phyloP scores from a whole-genome alignment of 768 basidiomycete genomes.

The Leccinum pellstonianum region DNA sequence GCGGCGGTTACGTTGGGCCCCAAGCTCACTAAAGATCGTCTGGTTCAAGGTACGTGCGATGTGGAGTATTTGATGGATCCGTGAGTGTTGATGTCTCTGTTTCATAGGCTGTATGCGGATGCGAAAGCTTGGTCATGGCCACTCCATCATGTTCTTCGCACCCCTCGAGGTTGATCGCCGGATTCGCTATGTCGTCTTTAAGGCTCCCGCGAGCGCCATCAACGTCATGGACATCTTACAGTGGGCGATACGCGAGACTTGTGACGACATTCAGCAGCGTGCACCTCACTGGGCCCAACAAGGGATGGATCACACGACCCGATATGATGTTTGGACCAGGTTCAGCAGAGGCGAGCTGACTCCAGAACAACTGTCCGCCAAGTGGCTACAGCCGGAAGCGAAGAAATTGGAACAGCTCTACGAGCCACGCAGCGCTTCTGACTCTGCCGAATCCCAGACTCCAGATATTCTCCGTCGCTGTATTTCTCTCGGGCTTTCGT shows the following conservation, averaged over 20 bases:
- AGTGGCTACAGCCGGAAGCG: conserved; percentile 44
- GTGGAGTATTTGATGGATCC: not conserved
- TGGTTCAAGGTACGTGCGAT: conserved; percentile 32
- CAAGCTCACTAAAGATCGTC: conserved; percentile 37
- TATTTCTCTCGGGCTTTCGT: conserved; percentile 11
- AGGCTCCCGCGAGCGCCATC: not conserved
- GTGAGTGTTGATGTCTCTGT: not conserved
- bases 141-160: conserved; percentile 49
- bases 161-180: conserved; percentile 39
- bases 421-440: not conserved
- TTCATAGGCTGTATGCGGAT: conserved; percentile 51
- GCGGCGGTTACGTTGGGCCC: conserved; percentile 41
- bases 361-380: not conserved
- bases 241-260: conserved; percentile 48
- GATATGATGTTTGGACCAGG: conserved; percentile 18
- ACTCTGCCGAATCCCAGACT: not conserved
- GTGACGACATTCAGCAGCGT: conserved; percentile 39
- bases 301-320: conserved; percentile 19
- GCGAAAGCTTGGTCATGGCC: conserved; percentile 47
- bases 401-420: conserved; percentile 39
- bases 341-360: conserved; percentile 3
- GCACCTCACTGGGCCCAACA: conserved; percentile 45
- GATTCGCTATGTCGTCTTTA: conserved; percentile 33
- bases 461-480: not conserved
- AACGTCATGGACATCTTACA: conserved; percentile 37